A percentile compares a stretch with the other conserved stretches of the same genome.
phyloP scores from a whole-genome alignment of 78 protist genomes.

The Dictyostelium citrinum region DNA sequence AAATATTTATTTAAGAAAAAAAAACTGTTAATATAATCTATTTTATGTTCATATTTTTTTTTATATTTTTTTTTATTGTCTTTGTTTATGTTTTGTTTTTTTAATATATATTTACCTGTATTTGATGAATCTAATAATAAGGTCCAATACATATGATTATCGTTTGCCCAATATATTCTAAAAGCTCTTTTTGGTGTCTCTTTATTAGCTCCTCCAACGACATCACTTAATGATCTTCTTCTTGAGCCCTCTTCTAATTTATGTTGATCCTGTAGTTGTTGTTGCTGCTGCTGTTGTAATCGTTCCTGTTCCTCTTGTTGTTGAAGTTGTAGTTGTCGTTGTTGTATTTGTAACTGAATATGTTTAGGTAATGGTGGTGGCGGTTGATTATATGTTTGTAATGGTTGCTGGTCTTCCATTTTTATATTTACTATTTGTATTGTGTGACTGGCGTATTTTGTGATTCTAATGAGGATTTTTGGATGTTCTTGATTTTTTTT shows the following conservation, averaged over 20 bases:
- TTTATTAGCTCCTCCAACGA: background rate
- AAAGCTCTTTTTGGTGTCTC: slow-evolving; percentile 52
- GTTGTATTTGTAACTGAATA: background rate
- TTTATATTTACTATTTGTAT: background rate
- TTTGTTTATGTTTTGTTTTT: no score
- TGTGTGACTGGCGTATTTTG: background rate
- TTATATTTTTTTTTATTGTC: background rate
- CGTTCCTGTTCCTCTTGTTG: background rate
- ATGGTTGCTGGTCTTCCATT: background rate
- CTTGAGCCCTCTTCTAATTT: background rate
- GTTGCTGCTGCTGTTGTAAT: background rate
- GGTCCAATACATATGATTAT: slow-evolving; percentile 75
- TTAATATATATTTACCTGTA: slow-evolving; percentile 32
- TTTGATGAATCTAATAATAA: slow-evolving; percentile 58
- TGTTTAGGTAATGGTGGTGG: background rate
- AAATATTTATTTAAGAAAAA: background rate
- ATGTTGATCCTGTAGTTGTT: background rate
- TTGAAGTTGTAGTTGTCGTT: background rate
- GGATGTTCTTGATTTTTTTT: background rate
- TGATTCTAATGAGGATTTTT: background rate
- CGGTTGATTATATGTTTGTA: background rate
- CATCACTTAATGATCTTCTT: slow-evolving; percentile 7
- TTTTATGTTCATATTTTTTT: background rate
- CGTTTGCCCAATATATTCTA: slow-evolving; percentile 76
- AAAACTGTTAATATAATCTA: background rate